Base-by-base conservation (phyloP, 495 filamentous ascomycete species). In the Talaromyces ruber region DNA sequence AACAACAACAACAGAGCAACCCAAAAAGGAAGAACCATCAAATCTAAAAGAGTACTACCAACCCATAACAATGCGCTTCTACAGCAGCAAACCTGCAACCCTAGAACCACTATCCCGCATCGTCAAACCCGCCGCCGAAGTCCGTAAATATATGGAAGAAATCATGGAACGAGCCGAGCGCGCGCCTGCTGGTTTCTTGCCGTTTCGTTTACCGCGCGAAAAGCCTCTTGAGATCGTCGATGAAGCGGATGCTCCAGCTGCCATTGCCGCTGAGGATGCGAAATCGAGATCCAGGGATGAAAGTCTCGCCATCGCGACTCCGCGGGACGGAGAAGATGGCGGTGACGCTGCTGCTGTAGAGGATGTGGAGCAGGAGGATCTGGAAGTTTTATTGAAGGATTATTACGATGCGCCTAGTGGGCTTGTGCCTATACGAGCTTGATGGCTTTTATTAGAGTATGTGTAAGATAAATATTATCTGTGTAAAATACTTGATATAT, bases 61-160 rank as follows among this genome's bases (percentile, higher is more conserved):
- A 66, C 91, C 93, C 2, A 79, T 97, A 29, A 97, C 94, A 0
- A 84, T 96, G 59, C 86, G 90, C 53, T 80, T 96, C 51, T 82
- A 83, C 63, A 80, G 86, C 21, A 75, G 80, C 18, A 81, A 84
- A 53, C 78, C 83, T 8, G 81, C 83, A 61, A 77, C 88, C 43
- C 81, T 95, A 6, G 87, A 92, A 52, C 81, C 84, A n/a, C 71
- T 97, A n/a, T 76, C 81, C 34, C 84, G 84, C 16, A 86, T 91
- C n/a, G 89, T 96, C 22, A 88, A 87, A 50, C 88, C 90, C 14
- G 74, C 81, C 29, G 88, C 92, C 0, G 91, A 93, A 68, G 91
- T 93, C 21, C 79, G 81, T 62, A 84, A 84, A 63, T 91, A 92
- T 62, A 96, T 93, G 89, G 86, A 92, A 63, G 85, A 89, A 51